Evolutionary conservation across 139 green algal species (phyloP).

Genomic region (Chlamydomonas incerta): DNA sequence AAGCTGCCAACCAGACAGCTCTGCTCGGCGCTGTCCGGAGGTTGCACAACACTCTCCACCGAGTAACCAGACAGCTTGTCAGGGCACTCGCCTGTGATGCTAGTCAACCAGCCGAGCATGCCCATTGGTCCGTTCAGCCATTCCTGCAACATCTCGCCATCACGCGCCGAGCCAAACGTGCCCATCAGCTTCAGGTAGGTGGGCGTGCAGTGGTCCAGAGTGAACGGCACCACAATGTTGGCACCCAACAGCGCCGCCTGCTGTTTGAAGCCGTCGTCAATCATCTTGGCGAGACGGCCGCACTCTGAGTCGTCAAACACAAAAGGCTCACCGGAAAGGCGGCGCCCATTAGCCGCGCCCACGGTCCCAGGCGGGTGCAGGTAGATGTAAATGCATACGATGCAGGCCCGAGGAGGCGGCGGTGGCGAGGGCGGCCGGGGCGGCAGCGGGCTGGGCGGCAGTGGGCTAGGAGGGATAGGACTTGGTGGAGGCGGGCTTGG

Average conservation of each 20-base stretch:
- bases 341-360: no score
- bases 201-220: background rate
- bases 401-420: background rate
- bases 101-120: slow-evolving; percentile 3
- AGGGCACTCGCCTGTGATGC: background rate
- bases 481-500: background rate
- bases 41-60: background rate
- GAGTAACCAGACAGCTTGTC: background rate
- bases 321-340: background rate
- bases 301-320: background rate
- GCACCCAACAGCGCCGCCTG: background rate
- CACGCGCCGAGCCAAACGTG: background rate
- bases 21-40: background rate
- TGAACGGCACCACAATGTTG: background rate
- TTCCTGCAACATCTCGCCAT: background rate
- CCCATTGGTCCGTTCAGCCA: background rate
- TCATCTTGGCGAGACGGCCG: background rate
- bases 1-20: background rate
- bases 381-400: background rate
- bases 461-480: background rate
- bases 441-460: background rate
- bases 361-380: background rate
- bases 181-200: background rate
- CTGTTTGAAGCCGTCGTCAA: background rate
- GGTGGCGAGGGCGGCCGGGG: background rate